Evolutionary conservation across 805 yeast genomes (phyloP).

Genomic region (Candida bentonensis): DNA sequence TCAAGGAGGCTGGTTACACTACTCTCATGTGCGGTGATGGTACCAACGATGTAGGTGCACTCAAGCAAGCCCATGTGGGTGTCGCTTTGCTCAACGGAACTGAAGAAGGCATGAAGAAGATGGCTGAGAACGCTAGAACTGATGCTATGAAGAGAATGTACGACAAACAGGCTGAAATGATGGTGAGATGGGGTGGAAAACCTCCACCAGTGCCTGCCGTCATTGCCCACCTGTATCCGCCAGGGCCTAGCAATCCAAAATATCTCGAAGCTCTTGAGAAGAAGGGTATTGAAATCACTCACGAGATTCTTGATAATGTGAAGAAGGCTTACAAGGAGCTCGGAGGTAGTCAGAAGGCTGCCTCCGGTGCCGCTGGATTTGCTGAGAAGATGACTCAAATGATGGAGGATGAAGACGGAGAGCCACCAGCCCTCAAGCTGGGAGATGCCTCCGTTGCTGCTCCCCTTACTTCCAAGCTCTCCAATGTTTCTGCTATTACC

Average conservation of each 20-base stretch:
- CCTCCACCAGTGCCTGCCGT: conserved; percentile 65
- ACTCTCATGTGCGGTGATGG: conserved; percentile 99
- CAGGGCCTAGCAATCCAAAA: conserved; percentile 84
- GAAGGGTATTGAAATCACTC: conserved; percentile 68
- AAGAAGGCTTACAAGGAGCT: conserved; percentile 35
- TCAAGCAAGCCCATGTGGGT: conserved; percentile 97
- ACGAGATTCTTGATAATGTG: conserved; percentile 43
- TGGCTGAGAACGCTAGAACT: conserved; percentile 63
- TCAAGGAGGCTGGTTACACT: conserved; percentile 78
- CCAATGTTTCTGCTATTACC: conserved; percentile 85
- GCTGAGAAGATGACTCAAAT: conserved; percentile 54
- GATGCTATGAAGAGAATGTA: conserved; percentile 55
- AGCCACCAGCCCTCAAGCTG: conserved; percentile 83
- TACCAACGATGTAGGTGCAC: conserved; percentile 98
- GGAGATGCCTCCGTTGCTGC: conserved; percentile 99
- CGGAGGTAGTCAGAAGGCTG: conserved; percentile 15
- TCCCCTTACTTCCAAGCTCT: conserved; percentile 89
- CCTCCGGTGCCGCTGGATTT: conserved; percentile 26
- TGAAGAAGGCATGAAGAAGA: conserved; percentile 80
- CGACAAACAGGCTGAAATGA: conserved; percentile 67
- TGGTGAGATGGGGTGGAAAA: conserved; percentile 57
- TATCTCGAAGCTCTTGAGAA: conserved; percentile 75
- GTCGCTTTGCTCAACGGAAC: conserved; percentile 97
- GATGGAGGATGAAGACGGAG: conserved; percentile 48
- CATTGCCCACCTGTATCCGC: conserved; percentile 95